Evolutionary conservation across 805 yeast species (phyloP).

Genomic region (Suhomyces kilbournensis): DNA sequence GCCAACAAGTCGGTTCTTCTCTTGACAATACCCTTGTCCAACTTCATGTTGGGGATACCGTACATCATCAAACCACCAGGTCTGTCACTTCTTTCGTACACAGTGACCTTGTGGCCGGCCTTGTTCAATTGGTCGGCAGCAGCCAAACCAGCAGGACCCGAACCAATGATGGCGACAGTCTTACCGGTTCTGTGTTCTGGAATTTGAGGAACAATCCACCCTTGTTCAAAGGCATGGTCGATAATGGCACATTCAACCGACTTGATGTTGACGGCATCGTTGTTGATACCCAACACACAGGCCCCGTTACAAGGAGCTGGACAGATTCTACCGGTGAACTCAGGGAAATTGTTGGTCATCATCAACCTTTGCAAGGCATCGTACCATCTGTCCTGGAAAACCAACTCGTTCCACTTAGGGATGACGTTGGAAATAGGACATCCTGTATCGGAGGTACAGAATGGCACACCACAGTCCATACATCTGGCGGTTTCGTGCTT

Average conservation of each 20-base stretch:
- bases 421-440: slow-evolving; percentile 96
- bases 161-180: slow-evolving; percentile 82
- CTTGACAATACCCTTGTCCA: slow-evolving; percentile 88
- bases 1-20: slow-evolving; percentile 88
- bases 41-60: slow-evolving; percentile 98
- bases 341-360: slow-evolving; percentile 98
- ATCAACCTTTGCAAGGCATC: slow-evolving; percentile 87
- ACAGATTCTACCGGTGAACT: slow-evolving; percentile 96
- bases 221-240: slow-evolving; percentile 93
- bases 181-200: slow-evolving; percentile 83
- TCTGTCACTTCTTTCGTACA: slow-evolving; percentile 91
- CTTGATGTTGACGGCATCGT: slow-evolving; percentile 94
- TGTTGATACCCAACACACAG: slow-evolving; percentile 84
- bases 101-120: slow-evolving; percentile 91
- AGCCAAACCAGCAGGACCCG: slow-evolving; percentile 97
- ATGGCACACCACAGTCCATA: slow-evolving; percentile 99
- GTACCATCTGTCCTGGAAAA: slow-evolving; percentile 90
- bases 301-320: slow-evolving; percentile 99
- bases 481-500: slow-evolving; percentile 93
- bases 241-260: slow-evolving; percentile 94
- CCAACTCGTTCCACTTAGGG: slow-evolving; percentile 97
- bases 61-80: slow-evolving; percentile 97
- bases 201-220: slow-evolving; percentile 88
- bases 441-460: slow-evolving; percentile 97
- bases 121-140: slow-evolving; percentile 95